A percentile compares a stretch with the other conserved stretches of the same genome.
Conservation (phyloP, 768 basidiomycete genomes). For the Pleurotus giganteus region DNA sequence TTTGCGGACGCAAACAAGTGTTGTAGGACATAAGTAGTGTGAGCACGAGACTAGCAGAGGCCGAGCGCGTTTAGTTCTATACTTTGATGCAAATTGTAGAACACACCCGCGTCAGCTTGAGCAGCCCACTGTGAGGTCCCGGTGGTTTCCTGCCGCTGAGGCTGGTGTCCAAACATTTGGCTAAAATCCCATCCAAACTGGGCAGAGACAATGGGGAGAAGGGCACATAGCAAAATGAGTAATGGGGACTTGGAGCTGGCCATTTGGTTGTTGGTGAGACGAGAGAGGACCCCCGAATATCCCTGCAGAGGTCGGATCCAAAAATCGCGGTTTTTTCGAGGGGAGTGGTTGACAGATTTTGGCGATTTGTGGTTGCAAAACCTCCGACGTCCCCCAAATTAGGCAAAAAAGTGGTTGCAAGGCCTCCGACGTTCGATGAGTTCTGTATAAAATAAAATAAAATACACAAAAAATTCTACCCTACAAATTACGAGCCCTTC, state of each 20-base stretch:
- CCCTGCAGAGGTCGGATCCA: no score
- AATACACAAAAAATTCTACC: no score
- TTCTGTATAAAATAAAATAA: no score
- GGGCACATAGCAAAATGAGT: conserved; percentile 32
- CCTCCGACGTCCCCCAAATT: no score
- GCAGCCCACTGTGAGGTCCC: conserved; percentile 63
- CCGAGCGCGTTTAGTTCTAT: neutral
- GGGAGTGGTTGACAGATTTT: no score
- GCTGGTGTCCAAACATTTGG: conserved; percentile 68
- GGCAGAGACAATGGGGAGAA: conserved; percentile 42
- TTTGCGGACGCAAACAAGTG: conserved; percentile 62
- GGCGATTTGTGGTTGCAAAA: no score
- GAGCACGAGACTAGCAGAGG: conserved; percentile 64
- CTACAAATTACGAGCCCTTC: no score
- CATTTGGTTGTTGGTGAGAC: neutral
- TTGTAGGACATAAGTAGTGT: conserved; percentile 72
- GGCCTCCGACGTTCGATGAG: no score
- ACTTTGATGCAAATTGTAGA: neutral
- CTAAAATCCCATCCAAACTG: conserved; percentile 76
- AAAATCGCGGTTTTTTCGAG: no score
- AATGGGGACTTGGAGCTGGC: conserved; percentile 15
- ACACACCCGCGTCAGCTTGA: conserved; percentile 63
- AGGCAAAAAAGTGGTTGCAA: no score
- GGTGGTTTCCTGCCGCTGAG: conserved; percentile 52
- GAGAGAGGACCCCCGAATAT: no score